phyloP scores from a whole-genome alignment of 768 basidiomycete species.

The Boletellus emodensis region DNA sequence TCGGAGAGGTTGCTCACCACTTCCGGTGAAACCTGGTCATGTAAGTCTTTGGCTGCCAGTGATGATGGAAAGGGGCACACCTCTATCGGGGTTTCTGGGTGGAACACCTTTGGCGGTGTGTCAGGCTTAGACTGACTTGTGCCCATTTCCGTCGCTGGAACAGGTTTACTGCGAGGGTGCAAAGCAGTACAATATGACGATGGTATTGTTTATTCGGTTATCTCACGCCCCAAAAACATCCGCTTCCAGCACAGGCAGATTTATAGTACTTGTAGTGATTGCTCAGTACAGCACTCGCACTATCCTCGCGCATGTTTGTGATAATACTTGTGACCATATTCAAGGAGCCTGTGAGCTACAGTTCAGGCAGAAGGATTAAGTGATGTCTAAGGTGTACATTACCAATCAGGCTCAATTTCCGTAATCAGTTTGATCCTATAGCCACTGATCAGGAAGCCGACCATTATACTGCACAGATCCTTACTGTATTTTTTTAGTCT shows the following conservation, averaged over 20 bases:
- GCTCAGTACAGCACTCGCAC: not conserved
- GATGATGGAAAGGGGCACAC: slow-evolving; percentile 29
- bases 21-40: slow-evolving; percentile 70
- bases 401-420: slow-evolving; percentile 96
- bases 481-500: slow-evolving; percentile 91
- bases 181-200: not conserved
- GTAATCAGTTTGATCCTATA: slow-evolving; percentile 86
- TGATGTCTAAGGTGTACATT: slow-evolving; percentile 9
- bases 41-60: slow-evolving; percentile 1
- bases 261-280: not conserved
- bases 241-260: too few species aligned
- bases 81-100: slow-evolving; percentile 50
- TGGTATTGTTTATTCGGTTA: not conserved
- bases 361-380: not conserved
- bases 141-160: slow-evolving; percentile 46
- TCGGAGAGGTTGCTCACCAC: slow-evolving; percentile 78
- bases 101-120: slow-evolving; percentile 54
- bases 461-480: slow-evolving; percentile 22
- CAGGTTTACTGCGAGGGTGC: not conserved
- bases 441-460: slow-evolving; percentile 9
- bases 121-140: slow-evolving; percentile 62
- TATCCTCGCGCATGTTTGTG: slow-evolving; percentile 24
- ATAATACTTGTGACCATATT: slow-evolving; percentile 47
- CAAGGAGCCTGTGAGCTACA: slow-evolving; percentile 38
- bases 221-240: not conserved